phyloP scores from a whole-genome alignment of 257 asterid genomes.

The Voacanga thouarsii region DNA sequence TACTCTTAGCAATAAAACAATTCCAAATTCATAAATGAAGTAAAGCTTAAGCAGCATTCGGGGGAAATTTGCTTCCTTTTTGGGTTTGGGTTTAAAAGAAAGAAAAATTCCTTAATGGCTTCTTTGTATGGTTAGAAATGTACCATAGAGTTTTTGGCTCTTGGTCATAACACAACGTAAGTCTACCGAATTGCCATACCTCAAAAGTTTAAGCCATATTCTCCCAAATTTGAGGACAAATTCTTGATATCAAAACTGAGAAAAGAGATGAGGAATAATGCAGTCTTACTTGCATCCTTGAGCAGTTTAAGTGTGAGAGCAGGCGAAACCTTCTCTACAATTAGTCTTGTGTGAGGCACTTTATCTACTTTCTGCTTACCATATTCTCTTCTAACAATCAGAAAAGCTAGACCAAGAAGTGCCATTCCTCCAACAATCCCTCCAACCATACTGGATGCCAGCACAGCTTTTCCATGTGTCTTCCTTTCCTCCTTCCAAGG shows the following conservation, averaged over 20 bases:
- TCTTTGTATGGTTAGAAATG: neutral
- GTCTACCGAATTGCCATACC: neutral
- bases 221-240: neutral
- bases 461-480: slow-evolving; percentile 35
- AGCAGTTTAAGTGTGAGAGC: slow-evolving; percentile 73
- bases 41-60: no score
- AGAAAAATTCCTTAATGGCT: no score
- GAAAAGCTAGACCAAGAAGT: slow-evolving; percentile 46
- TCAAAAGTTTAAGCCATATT: neutral
- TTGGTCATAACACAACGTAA: neutral
- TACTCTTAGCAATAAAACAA: neutral
- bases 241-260: neutral
- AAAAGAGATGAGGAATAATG: neutral
- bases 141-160: neutral
- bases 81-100: neutral
- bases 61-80: no score
- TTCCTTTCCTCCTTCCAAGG: slow-evolving; percentile 34
- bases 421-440: slow-evolving; percentile 51
- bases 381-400: slow-evolving; percentile 41
- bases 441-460: slow-evolving; percentile 66
- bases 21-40: neutral
- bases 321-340: slow-evolving; percentile 58
- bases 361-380: slow-evolving; percentile 32
- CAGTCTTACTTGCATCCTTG: slow-evolving; percentile 72
- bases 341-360: slow-evolving; percentile 37